Percentiles rank a stretch among this genome's conserved stretches.
Conservation (phyloP, 1,139 yeast species). For the Taphrina pruni region DNA sequence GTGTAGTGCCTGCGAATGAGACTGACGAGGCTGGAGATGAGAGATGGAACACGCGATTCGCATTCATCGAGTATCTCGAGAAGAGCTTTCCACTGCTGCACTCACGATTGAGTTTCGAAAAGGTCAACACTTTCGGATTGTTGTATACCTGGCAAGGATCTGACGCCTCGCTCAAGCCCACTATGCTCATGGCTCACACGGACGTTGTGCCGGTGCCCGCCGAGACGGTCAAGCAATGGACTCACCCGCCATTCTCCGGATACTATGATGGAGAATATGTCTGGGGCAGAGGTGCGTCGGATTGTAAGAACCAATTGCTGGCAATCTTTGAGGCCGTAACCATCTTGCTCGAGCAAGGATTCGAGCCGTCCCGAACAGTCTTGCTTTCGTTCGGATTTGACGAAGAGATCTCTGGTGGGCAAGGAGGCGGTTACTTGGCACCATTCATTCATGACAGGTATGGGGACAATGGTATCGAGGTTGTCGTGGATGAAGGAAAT, state of each 20-base stretch:
- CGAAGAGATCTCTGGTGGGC: constrained; percentile 69
- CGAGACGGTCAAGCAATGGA: constrained; percentile 66
- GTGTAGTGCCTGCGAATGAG: constrained; percentile 54
- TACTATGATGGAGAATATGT: constrained; percentile 64
- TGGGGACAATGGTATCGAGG: constrained; percentile 63
- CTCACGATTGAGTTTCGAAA: constrained; percentile 58
- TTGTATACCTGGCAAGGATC: constrained; percentile 72
- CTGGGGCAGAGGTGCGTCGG: constrained; percentile 72
- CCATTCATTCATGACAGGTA: constrained; percentile 57
- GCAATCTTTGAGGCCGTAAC: constrained; percentile 68
- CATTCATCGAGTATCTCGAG: constrained; percentile 55
- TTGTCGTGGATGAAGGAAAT: constrained; percentile 70
- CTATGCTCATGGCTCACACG: constrained; percentile 75
- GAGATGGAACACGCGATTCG: constrained; percentile 31
- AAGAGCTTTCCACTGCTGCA: constrained; percentile 66
- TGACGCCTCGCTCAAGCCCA: constrained; percentile 62
- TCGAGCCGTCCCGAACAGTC: constrained; percentile 62
- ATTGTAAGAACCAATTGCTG: constrained; percentile 65
- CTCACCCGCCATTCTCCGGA: constrained; percentile 71
- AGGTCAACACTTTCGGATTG: constrained; percentile 70
- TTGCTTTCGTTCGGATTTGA: constrained; percentile 72
- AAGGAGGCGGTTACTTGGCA: constrained; percentile 61
- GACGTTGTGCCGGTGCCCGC: constrained; percentile 82
- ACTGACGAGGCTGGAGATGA: constrained; percentile 18
- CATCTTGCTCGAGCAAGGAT: constrained; percentile 57